These are phyloP conservation scores for Nematodospora anomalae DNA, from an alignment of 1,139 yeast species.

Conservation along the genomic window DNA sequence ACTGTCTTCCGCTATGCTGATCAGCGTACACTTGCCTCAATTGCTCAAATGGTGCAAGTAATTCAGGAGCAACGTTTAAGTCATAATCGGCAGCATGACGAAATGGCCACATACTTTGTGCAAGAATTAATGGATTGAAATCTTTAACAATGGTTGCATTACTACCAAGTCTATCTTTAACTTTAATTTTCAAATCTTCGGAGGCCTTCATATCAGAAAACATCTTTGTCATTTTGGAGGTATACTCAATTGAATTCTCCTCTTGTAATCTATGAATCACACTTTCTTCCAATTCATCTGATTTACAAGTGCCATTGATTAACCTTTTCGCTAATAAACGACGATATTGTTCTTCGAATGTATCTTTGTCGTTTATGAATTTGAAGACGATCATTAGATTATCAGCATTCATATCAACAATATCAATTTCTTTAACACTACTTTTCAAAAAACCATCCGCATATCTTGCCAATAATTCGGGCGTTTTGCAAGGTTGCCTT, in stretches of 20 bases:
- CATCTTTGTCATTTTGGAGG: conserved; percentile 94
- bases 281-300: conserved; percentile 82
- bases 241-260: conserved; percentile 89
- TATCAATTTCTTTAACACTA: conserved; percentile 68
- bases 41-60: conserved; percentile 62
- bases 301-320: conserved; percentile 79
- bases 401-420: conserved; percentile 72
- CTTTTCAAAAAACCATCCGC: conserved; percentile 82
- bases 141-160: conserved; percentile 44
- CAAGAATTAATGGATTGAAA: conserved; percentile 75
- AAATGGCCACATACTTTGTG: conserved; percentile 91
- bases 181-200: conserved; percentile 68
- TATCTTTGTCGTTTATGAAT: conserved; percentile 90
- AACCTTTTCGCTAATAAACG: conserved; percentile 85
- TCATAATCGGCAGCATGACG: conserved; percentile 44
- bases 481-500: conserved; percentile 60
- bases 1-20: conserved; percentile 83
- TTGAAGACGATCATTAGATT: conserved; percentile 87
- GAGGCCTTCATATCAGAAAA: conserved; percentile 92
- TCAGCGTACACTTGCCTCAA: conserved; percentile 68
- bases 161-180: conserved; percentile 50
- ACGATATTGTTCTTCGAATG: conserved; percentile 91
- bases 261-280: conserved; percentile 86
- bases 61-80: conserved; percentile 49
- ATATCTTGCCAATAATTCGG: conserved; percentile 88